Evolutionary conservation across 1,139 yeast species (phyloP).

Genomic region (Pneumocystis murina): DNA sequence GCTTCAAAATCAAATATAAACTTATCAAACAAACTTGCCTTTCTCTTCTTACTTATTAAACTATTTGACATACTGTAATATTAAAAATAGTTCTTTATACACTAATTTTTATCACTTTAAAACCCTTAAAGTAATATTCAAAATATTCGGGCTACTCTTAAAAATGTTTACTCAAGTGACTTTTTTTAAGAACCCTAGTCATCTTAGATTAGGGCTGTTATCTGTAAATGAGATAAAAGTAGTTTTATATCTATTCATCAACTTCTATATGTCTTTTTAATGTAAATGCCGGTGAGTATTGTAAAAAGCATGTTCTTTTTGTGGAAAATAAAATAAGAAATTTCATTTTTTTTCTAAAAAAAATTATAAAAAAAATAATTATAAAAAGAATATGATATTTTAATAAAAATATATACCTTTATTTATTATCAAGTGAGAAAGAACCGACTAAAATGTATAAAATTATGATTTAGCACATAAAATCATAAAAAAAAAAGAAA

Average conservation of each 20-base stretch:
- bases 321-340: no score
- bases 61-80: background rate
- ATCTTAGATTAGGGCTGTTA: background rate
- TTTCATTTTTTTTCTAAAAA: no score
- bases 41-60: constrained; percentile 5
- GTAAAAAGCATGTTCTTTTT: no score
- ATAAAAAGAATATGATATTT: no score
- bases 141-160: background rate
- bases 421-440: background rate
- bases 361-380: no score
- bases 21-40: constrained; percentile 1
- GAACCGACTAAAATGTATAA: background rate
- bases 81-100: background rate
- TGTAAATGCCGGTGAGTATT: no score
- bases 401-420: background rate
- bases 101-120: background rate
- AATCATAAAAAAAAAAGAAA: background rate
- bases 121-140: background rate
- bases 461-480: background rate
- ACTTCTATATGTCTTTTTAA: background rate
- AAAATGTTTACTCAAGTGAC: background rate
- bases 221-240: background rate
- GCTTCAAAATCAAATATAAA: background rate
- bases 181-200: background rate
- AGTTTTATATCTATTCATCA: background rate